Conservation (phyloP, 2,329 filamentous ascomycete genomes). For the Fusarium sp. region DNA sequence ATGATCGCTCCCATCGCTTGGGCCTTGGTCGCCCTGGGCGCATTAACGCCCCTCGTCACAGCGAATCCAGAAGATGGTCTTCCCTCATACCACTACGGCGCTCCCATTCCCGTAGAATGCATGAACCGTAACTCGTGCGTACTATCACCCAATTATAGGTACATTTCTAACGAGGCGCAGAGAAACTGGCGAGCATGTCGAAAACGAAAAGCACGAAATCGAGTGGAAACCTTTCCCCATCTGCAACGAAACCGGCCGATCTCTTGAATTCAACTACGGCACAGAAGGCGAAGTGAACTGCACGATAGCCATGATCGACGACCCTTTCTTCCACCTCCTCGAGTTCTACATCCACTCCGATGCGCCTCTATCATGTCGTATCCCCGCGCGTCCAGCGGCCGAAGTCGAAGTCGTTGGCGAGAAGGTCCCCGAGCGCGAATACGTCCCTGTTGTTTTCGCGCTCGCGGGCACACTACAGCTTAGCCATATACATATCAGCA, state of each 20-base stretch:
- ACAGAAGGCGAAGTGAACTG: conserved; percentile 83
- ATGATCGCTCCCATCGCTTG: conserved; percentile 30
- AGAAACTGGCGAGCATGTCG: conserved; percentile 89
- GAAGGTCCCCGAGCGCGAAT: conserved; percentile 61
- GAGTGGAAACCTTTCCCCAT: conserved; percentile 91
- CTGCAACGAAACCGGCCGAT: conserved; percentile 85
- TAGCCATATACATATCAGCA: conserved; percentile 89
- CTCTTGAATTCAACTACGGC: conserved; percentile 88
- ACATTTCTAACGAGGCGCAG: conserved; percentile 52
- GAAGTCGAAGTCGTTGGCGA: conserved; percentile 64
- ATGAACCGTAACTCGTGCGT: conserved; percentile 77
- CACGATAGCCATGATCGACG: conserved; percentile 78
- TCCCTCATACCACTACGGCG: conserved; percentile 72
- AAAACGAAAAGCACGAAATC: conserved; percentile 80
- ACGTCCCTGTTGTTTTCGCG: conserved; percentile 87
- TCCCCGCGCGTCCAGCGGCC: conserved; percentile 76
- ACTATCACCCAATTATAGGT: neutral
- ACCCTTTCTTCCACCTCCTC: conserved; percentile 86
- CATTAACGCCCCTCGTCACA: conserved; percentile 39
- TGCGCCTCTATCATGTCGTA: conserved; percentile 88
- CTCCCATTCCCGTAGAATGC: conserved; percentile 74
- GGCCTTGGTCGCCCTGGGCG: conserved; percentile 33
- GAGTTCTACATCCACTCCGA: conserved; percentile 99
- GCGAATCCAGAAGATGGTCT: conserved; percentile 53
- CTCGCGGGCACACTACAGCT: conserved; percentile 88